phyloP scores from a whole-genome alignment of 108 stramenopile species.

The Fragilaria radians region DNA sequence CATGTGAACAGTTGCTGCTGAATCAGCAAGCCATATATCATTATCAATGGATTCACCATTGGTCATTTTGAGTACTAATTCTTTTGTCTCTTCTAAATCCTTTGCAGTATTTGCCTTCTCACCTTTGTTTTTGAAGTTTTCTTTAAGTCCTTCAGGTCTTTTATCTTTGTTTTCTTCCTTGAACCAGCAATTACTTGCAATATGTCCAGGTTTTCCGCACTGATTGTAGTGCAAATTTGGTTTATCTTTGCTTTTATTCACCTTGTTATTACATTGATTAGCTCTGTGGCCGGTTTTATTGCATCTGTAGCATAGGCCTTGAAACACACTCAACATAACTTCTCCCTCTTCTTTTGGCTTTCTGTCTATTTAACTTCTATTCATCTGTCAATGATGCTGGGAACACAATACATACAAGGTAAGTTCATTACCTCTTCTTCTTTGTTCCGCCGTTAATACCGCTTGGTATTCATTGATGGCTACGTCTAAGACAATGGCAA shows the following conservation, averaged over 20 bases:
- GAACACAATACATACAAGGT: not conserved
- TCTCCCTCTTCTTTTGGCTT: not conserved
- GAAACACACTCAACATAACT: not conserved
- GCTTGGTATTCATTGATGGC: not conserved
- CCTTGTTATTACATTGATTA: constrained; percentile 3
- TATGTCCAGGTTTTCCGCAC: constrained; percentile 3
- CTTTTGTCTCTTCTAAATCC: too few relatives aligned
- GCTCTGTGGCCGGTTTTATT: constrained; percentile 3
- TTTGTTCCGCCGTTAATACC: constrained; percentile 4
- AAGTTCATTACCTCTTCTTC: constrained; percentile 1
- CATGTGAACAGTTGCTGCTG: not conserved
- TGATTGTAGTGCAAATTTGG: not conserved
- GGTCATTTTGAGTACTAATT: too few relatives aligned
- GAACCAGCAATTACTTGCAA: constrained; percentile 1
- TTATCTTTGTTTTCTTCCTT: too few relatives aligned
- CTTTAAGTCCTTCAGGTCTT: too few relatives aligned
- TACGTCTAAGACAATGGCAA: not conserved
- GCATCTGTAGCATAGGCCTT: not conserved
- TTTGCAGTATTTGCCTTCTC: too few relatives aligned
- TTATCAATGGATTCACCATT: not conserved
- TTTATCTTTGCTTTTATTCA: not conserved
- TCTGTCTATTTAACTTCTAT: not conserved
- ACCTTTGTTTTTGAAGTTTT: too few relatives aligned
- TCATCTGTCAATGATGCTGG: not conserved
- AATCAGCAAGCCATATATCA: not conserved